Evolutionary conservation across 306 rosid species (phyloP).

Genomic region (Boehmeria nivea): DNA sequence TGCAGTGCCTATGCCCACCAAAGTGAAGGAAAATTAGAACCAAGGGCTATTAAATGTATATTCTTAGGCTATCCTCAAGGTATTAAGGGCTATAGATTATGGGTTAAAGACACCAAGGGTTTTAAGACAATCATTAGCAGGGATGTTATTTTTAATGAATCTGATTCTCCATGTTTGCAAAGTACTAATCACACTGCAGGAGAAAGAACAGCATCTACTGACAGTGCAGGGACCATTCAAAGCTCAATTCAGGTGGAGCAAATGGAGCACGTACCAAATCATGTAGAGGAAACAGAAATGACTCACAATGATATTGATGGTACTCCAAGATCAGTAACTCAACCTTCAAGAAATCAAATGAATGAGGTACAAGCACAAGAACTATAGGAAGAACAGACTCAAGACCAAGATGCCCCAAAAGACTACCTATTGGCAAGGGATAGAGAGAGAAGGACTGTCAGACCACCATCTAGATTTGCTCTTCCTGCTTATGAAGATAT

Average conservation of each 20-base stretch:
- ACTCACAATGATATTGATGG: not conserved
- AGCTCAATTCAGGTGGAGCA: not conserved
- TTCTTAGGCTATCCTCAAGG: not conserved
- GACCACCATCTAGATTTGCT: not conserved
- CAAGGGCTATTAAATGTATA: not conserved
- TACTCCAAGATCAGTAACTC: too few relatives aligned
- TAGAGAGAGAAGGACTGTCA: too few relatives aligned
- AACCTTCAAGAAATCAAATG: too few relatives aligned
- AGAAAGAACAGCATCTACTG: not conserved
- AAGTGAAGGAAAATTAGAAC: too few relatives aligned
- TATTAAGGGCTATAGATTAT: not conserved
- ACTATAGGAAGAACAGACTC: too few relatives aligned
- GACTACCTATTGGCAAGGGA: too few relatives aligned
- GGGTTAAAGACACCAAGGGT: not conserved
- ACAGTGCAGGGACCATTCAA: not conserved
- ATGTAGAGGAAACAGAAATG: not conserved
- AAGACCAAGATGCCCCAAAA: too few relatives aligned
- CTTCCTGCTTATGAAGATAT: not conserved
- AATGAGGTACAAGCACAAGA: too few relatives aligned
- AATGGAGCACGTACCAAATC: not conserved
- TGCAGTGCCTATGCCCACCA: not conserved
- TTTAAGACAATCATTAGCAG: not conserved
- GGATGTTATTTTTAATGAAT: not conserved
- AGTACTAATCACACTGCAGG: not conserved
- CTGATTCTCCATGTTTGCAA: not conserved